Percentiles rank a stretch among this genome's conserved stretches.
These are phyloP conservation scores for Xeromyces bisporus DNA, from an alignment of 495 filamentous ascomycete genomes.

Conservation along the genomic window DNA sequence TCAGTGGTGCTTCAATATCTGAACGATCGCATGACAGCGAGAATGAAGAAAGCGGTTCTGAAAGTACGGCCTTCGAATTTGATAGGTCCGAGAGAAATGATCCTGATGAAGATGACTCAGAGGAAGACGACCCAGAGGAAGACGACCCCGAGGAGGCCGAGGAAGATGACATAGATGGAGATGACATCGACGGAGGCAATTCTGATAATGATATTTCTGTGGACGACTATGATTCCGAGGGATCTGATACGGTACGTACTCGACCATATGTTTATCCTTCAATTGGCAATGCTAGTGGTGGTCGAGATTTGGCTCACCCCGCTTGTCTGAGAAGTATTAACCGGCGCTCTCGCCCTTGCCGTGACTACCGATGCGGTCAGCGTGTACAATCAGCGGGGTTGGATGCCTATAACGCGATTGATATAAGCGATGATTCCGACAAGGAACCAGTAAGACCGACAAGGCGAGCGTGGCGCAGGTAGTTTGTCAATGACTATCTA, in stretches of 20 bases:
- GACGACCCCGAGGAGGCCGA: not conserved
- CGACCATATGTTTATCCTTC: no score
- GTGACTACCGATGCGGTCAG: not conserved
- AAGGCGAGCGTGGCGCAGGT: constrained; percentile 10
- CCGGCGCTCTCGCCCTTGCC: not conserved
- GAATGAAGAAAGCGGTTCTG: not conserved
- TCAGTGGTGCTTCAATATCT: constrained; percentile 5
- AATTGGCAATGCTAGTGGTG: no score
- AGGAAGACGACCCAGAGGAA: constrained; percentile 1
- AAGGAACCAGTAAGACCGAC: constrained; percentile 17
- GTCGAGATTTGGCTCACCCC: no score
- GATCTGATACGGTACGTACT: not conserved
- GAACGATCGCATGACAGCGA: no score
- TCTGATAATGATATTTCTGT: no score
- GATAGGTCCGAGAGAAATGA: not conserved
- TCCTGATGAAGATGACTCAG: no score
- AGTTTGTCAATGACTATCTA: no score
- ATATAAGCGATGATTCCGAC: constrained; percentile 17
- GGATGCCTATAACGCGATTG: constrained; percentile 10
- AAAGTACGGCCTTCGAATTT: not conserved
- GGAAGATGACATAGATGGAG: not conserved
- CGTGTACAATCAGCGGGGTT: constrained; percentile 4
- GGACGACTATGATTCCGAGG: no score
- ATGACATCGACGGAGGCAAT: not conserved
- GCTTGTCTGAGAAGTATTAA: not conserved